Conservation (phyloP, 2,329 filamentous ascomycete genomes). For the Penicillium sp. region DNA sequence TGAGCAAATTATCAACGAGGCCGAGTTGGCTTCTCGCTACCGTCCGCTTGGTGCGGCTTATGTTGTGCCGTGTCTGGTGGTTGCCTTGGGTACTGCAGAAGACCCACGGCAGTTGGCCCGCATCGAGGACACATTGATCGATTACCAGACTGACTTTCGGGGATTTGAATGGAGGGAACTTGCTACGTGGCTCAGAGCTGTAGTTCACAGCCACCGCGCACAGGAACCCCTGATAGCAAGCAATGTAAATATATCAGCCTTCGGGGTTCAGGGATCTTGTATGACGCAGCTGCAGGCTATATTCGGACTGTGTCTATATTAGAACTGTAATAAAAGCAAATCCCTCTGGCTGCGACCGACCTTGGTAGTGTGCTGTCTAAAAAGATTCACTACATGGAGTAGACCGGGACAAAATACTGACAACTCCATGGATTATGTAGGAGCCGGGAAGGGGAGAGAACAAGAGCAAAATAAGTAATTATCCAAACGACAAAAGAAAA, state of each 20-base stretch:
- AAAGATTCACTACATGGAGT: background rate
- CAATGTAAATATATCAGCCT: background rate
- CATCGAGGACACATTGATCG: background rate
- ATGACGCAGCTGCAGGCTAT: background rate
- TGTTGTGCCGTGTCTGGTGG: background rate
- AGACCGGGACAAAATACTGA: background rate
- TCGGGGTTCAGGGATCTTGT: background rate
- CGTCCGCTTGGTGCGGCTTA: background rate
- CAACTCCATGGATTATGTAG: conserved; percentile 7
- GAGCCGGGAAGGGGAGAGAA: background rate
- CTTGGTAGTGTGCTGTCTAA: background rate
- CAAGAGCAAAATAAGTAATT: background rate
- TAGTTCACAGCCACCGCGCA: background rate
- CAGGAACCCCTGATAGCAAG: background rate
- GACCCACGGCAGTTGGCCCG: background rate
- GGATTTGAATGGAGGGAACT: background rate
- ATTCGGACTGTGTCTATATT: background rate
- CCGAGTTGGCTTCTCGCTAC: background rate
- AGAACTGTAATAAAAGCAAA: background rate
- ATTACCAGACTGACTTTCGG: background rate
- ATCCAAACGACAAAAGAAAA: conserved; percentile 12
- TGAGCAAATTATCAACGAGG: background rate
- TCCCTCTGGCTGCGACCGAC: background rate
- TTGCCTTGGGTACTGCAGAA: background rate
- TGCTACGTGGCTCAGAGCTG: background rate